Evolutionary conservation across 257 asterid species (phyloP).

Genomic region (Anisodus tanguticus): DNA sequence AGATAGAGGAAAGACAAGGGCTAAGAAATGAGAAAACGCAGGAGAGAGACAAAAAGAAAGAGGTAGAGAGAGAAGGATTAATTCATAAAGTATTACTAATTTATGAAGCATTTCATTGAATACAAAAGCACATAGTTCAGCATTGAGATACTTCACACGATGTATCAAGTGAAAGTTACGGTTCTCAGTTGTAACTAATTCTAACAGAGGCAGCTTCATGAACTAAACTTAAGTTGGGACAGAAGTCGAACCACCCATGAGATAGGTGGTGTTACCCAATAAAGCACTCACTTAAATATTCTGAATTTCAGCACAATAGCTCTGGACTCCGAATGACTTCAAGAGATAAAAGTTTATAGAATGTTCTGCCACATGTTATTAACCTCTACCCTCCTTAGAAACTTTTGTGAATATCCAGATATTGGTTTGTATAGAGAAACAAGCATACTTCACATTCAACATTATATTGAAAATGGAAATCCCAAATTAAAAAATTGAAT

Average conservation of each 20-base stretch:
- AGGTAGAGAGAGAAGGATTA: not conserved
- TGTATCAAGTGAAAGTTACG: not conserved
- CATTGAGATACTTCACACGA: not conserved
- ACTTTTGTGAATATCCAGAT: no score
- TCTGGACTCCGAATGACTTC: not conserved
- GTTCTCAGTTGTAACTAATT: slow-evolving; percentile 21
- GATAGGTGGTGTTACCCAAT: slow-evolving; percentile 19
- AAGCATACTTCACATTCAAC: not conserved
- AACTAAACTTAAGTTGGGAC: not conserved
- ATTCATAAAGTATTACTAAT: not conserved
- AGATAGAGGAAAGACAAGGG: not conserved
- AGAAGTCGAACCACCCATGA: not conserved
- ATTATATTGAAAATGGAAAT: no score
- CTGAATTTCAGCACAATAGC: not conserved
- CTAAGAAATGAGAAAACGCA: not conserved
- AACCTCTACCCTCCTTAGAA: no score
- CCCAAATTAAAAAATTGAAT: no score
- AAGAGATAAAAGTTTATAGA: not conserved
- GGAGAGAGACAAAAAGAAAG: not conserved
- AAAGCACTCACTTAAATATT: slow-evolving; percentile 14
- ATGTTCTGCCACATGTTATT: not conserved
- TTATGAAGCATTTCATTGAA: not conserved
- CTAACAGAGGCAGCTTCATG: not conserved
- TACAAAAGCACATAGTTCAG: not conserved
- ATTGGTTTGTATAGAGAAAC: not conserved